A percentile compares a stretch with the other conserved stretches of the same genome.
These are phyloP conservation scores for Phlegmacium glaucopus DNA, from an alignment of 768 basidiomycete genomes.

Conservation along the genomic window DNA sequence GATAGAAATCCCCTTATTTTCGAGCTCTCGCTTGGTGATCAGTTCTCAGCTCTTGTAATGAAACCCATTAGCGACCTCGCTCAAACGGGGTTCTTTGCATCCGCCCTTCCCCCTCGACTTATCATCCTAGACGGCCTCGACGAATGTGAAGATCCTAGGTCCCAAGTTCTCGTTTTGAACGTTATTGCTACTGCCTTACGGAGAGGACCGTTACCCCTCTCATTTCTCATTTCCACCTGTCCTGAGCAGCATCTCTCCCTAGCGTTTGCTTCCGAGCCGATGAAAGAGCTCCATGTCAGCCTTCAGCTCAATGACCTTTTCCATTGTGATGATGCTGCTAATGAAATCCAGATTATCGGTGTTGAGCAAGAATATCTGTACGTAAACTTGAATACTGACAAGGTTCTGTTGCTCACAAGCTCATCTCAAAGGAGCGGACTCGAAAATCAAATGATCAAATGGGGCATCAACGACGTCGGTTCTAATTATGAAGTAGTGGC, in stretches of 20 bases:
- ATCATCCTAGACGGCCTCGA: slow-evolving; percentile 12
- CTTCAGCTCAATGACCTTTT: slow-evolving; percentile 8
- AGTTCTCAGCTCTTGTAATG: slow-evolving; percentile 3
- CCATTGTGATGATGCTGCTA: slow-evolving; percentile 1
- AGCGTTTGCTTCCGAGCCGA: background rate
- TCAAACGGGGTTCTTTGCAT: background rate
- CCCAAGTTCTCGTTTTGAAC: slow-evolving; percentile 1
- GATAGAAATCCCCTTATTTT: slow-evolving; percentile 8
- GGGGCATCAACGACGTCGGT: slow-evolving; percentile 4
- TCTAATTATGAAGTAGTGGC: slow-evolving; percentile 4
- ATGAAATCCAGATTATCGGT: no score
- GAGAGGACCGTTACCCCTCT: background rate
- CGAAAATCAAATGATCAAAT: background rate
- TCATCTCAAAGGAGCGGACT: background rate
- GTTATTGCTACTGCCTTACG: slow-evolving; percentile 1
- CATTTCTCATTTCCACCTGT: slow-evolving; percentile 5
- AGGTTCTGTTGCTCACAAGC: no score
- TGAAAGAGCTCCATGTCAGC: background rate
- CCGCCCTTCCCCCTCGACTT: background rate
- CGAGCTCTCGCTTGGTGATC: background rate
- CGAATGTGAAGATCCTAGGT: slow-evolving; percentile 2
- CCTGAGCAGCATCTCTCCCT: slow-evolving; percentile 1
- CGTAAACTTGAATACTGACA: no score
- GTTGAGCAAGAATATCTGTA: no score
- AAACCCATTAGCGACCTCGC: background rate